Percentiles rank a stretch among this genome's conserved stretches.
Conservation (phyloP, 768 basidiomycete genomes). For the Mycena rosella region DNA sequence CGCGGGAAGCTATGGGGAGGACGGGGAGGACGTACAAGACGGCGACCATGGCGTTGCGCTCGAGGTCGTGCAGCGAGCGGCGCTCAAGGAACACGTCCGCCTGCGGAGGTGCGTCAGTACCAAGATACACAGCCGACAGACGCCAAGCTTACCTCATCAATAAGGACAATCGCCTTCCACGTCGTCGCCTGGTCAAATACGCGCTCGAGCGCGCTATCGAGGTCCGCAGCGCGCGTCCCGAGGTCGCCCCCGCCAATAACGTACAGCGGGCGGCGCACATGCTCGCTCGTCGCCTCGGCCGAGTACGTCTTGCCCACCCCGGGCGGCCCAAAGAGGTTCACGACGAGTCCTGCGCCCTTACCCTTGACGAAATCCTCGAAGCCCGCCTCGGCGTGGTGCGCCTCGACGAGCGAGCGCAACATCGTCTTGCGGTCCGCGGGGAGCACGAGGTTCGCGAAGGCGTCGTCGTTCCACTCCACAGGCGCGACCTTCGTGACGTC, state of each 20-base stretch:
- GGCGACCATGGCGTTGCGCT: conserved; percentile 80
- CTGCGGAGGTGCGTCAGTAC: conserved; percentile 32
- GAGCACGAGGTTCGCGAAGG: conserved; percentile 73
- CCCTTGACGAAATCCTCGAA: conserved; percentile 75
- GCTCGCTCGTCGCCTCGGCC: conserved; percentile 70
- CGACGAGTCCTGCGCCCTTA: conserved; percentile 72
- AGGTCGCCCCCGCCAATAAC: conserved; percentile 69
- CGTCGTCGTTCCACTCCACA: conserved; percentile 69
- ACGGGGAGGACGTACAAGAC: conserved; percentile 60
- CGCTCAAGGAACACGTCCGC: conserved; percentile 83
- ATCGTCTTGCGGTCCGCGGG: conserved; percentile 65
- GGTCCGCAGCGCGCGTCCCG: conserved; percentile 57
- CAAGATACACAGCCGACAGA: background rate
- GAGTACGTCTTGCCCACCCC: conserved; percentile 75
- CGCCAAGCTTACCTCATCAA: conserved; percentile 57
- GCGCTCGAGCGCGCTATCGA: conserved; percentile 60
- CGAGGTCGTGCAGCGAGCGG: conserved; percentile 71
- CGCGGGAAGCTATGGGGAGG: conserved; percentile 34
- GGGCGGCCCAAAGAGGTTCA: conserved; percentile 69
- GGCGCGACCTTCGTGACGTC: conserved; percentile 65
- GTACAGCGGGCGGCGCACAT: conserved; percentile 65
- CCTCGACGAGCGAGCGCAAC: conserved; percentile 68
- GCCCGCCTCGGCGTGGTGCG: conserved; percentile 64
- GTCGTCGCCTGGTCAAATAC: conserved; percentile 67
- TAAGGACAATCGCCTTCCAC: conserved; percentile 72